Base-by-base conservation (phyloP, 371 early-diverging fungal genomes). In the Entomophthora muscae region DNA sequence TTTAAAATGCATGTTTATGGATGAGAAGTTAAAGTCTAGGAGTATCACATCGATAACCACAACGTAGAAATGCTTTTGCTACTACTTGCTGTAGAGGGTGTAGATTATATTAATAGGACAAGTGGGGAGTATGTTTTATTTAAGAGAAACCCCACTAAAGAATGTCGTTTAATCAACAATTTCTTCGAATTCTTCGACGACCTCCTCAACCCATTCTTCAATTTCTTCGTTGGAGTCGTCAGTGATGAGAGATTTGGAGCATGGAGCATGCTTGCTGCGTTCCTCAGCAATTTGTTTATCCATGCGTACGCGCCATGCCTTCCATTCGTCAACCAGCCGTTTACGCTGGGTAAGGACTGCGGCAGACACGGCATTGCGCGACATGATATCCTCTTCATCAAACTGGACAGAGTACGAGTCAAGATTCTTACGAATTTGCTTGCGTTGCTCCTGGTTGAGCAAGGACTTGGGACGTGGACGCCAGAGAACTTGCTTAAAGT, bases 401-500 rank as follows among this genome's bases (percentile, higher is more conserved):
- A 95, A 95, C 64, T 81, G 75, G 70, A 78, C 81, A 68, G 88
- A 75, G 80, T 89, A 95, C 65, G 86, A 79, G 73, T 89, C 84
- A 60, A 98, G 75, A 71, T 89, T 89, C 88, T 91, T 93, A 73
- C 82, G 82, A 66, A 97, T 86, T 73, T 81, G 74, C 76, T 83
- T 79, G 82, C 89, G 90, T 77, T 86, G 82, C 65, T 89, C 84
- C 64, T 78, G 79, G 28, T 83, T 70, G 64, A 97, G 78, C 64
- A 95, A 76, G 51, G 90, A 82, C 63, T 77, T 76, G n/a, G 97
- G 96, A 32, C 96, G 86, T 64, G 97, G 97, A 66, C 98, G 87
- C 95, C 97, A 98, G 66, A 87, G 68, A 63, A 94, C 68, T 74
- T 93, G 95, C 80, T 93, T 93, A 76, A 98, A 91, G 66, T 78